phyloP scores from a whole-genome alignment of 1,139 yeast genomes.

The Saccharomyces hybrid region DNA sequence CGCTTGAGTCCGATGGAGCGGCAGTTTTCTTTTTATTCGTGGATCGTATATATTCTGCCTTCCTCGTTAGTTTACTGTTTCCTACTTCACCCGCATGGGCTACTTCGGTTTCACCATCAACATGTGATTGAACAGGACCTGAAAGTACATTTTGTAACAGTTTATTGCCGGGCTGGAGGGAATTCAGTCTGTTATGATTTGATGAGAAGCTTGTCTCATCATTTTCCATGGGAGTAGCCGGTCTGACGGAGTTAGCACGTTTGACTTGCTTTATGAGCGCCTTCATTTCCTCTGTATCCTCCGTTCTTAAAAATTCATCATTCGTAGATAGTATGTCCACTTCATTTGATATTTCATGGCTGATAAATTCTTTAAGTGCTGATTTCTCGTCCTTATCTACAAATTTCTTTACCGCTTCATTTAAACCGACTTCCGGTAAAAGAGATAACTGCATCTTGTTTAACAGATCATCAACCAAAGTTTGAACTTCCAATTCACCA shows the following conservation, averaged over 20 bases:
- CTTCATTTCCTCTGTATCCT: conserved; percentile 31
- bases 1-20: conserved; percentile 7
- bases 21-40: conserved; percentile 3
- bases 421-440: conserved; percentile 71
- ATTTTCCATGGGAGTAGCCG: not conserved
- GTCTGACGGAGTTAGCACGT: conserved; percentile 14
- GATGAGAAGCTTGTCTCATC: not conserved
- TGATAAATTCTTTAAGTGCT: conserved; percentile 62
- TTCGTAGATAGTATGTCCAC: conserved; percentile 46
- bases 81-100: conserved; percentile 3
- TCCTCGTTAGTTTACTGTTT: not conserved
- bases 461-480: conserved; percentile 54
- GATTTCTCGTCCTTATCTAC: conserved; percentile 79
- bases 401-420: conserved; percentile 61
- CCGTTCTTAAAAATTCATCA: conserved; percentile 33
- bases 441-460: conserved; percentile 57
- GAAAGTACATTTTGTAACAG: not conserved
- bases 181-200: not conserved
- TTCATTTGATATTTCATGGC: conserved; percentile 56
- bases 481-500: conserved; percentile 47
- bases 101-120: not conserved
- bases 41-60: not conserved
- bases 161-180: not conserved
- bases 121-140: not conserved
- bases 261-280: conserved; percentile 25